phyloP scores from a whole-genome alignment of 2,329 filamentous ascomycete genomes.

The Thelonectria discophora region DNA sequence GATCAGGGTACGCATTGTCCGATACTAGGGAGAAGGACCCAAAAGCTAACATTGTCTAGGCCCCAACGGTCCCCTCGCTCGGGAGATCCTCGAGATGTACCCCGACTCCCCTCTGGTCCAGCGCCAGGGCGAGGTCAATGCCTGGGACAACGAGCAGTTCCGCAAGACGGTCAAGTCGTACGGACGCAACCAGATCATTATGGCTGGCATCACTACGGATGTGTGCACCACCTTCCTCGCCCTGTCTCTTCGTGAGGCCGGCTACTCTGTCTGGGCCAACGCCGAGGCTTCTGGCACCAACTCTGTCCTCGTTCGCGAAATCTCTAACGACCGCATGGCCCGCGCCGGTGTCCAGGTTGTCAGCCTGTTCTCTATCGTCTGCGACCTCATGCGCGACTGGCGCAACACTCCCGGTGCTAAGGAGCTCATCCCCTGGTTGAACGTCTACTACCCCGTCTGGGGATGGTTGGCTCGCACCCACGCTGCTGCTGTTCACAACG shows the following conservation, averaged over 20 bases:
- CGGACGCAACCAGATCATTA: constrained; percentile 73
- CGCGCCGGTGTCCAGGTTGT: constrained; percentile 72
- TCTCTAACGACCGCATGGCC: constrained; percentile 73
- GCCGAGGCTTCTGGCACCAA: constrained; percentile 76
- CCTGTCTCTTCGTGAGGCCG: constrained; percentile 73
- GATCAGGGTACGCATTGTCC: constrained; percentile 49
- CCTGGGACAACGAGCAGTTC: constrained; percentile 79
- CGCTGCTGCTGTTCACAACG: constrained; percentile 66
- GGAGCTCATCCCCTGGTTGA: constrained; percentile 70
- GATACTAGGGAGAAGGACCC: constrained; percentile 2
- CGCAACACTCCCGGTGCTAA: constrained; percentile 60
- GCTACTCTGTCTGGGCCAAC: constrained; percentile 79
- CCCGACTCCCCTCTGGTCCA: constrained; percentile 72
- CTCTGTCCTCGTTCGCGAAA: constrained; percentile 66
- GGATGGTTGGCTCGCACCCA: constrained; percentile 70
- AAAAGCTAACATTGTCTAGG: constrained; percentile 49
- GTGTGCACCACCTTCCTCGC: constrained; percentile 80
- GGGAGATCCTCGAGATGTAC: constrained; percentile 74
- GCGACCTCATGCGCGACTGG: constrained; percentile 78
- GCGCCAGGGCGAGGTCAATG: constrained; percentile 77
- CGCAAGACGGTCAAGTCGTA: constrained; percentile 70
- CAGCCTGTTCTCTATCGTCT: constrained; percentile 69
- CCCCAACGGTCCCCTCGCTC: constrained; percentile 75
- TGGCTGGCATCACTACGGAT: constrained; percentile 78
- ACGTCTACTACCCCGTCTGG: constrained; percentile 72